Evolutionary conservation across 768 basidiomycete species (phyloP).

Genomic region (Suillus subluteus): DNA sequence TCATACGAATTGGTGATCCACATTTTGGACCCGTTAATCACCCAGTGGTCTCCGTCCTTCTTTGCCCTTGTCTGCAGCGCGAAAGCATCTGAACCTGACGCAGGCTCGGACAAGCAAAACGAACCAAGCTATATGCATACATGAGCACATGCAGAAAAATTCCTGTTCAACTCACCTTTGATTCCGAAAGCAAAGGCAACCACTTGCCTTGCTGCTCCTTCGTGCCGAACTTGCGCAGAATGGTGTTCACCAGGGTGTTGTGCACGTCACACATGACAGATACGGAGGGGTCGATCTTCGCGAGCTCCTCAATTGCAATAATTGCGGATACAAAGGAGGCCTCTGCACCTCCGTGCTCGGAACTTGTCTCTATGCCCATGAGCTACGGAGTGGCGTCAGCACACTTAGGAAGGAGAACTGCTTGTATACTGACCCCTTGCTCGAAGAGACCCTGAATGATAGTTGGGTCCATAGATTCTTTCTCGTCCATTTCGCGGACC

Average conservation of each 20-base stretch:
- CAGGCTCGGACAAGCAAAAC: conserved; percentile 93
- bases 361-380: conserved; percentile 95
- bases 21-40: conserved; percentile 98
- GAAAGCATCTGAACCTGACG: conserved; percentile 96
- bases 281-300: conserved; percentile 94
- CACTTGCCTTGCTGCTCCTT: conserved; percentile 87
- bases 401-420: conserved; percentile 3
- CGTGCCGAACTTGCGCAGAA: conserved; percentile 84
- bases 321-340: conserved; percentile 94
- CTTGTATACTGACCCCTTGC: conserved; percentile 71
- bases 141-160: not conserved
- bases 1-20: conserved; percentile 98
- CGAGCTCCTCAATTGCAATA: conserved; percentile 96
- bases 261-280: conserved; percentile 98
- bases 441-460: conserved; percentile 91
- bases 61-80: conserved; percentile 92
- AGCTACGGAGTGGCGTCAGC: conserved; percentile 51
- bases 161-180: conserved; percentile 53
- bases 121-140: conserved; percentile 73
- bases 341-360: conserved; percentile 84
- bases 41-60: conserved; percentile 83
- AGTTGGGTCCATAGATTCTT: conserved; percentile 88
- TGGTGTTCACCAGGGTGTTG: conserved; percentile 97
- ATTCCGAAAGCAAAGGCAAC: conserved; percentile 80
- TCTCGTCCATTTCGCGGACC: conserved; percentile 98